Evolutionary conservation across 495 filamentous ascomycete genomes (phyloP).

Genomic region (Neurospora sp.): DNA sequence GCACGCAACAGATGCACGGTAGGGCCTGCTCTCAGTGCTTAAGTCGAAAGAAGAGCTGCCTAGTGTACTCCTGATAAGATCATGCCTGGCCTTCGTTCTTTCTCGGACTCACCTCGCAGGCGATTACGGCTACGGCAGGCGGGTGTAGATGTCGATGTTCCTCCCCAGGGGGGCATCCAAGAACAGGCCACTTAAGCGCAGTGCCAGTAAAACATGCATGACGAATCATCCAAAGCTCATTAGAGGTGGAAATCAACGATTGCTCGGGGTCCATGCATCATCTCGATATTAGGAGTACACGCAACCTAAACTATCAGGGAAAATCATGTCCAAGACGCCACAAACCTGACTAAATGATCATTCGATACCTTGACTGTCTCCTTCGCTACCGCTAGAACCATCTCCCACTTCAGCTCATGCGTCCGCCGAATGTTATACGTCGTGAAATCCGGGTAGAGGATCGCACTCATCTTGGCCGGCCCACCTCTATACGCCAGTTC

Average conservation of each 20-base stretch:
- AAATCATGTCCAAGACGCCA: not conserved
- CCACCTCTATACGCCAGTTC: not conserved
- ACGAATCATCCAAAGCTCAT: not conserved
- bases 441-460: not conserved
- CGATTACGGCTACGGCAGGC: too few relatives aligned
- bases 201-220: not conserved
- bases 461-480: not conserved
- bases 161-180: rapidly evolving
- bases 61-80: too few relatives aligned
- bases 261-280: too few relatives aligned
- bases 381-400: not conserved
- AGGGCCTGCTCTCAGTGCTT: too few relatives aligned
- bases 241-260: too few relatives aligned
- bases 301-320: not conserved
- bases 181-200: not conserved
- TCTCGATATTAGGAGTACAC: not conserved
- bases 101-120: too few relatives aligned
- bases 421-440: not conserved
- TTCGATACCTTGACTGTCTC: not conserved
- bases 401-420: not conserved
- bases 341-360: not conserved
- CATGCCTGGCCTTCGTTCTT: too few relatives aligned
- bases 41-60: too few relatives aligned
- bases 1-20: too few relatives aligned
- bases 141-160: not conserved